Conservation (phyloP, 495 filamentous ascomycete species). For the Annulohypoxylon maeteangense region DNA sequence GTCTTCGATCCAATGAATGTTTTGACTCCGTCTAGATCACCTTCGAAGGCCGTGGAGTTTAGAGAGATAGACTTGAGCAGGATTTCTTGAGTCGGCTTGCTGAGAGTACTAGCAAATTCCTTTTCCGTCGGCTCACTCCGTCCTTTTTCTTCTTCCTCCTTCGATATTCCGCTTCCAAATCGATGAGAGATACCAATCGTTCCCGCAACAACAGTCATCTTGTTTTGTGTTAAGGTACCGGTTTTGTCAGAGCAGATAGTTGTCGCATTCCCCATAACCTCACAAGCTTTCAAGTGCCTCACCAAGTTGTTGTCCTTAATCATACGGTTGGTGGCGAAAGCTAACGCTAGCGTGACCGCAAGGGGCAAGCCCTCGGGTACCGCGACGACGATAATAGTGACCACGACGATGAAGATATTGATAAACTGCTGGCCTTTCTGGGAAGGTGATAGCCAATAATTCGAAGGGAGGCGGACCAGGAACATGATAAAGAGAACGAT, state of each 20-base stretch:
- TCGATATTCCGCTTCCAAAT: conserved; percentile 63
- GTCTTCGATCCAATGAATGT: conserved; percentile 91
- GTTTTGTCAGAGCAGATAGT: conserved; percentile 98
- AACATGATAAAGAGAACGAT: conserved; percentile 95
- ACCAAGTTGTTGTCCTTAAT: conserved; percentile 95
- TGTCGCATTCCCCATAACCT: conserved; percentile 99
- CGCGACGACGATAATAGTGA: conserved; percentile 95
- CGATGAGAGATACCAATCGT: conserved; percentile 74
- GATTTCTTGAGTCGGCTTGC: conserved; percentile 67
- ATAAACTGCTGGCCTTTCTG: conserved; percentile 89
- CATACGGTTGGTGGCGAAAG: conserved; percentile 95
- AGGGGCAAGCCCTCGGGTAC: conserved; percentile 94
- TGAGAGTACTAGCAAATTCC: conserved; percentile 70
- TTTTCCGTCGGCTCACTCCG: conserved; percentile 61
- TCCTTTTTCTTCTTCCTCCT: conserved; percentile 42
- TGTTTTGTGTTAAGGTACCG: conserved; percentile 92
- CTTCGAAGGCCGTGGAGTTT: conserved; percentile 92
- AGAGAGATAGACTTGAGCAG: conserved; percentile 79
- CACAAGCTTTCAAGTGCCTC: conserved; percentile 88
- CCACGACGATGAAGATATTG: conserved; percentile 92
- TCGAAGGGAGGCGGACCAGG: conserved; percentile 69
- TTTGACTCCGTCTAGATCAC: conserved; percentile 74
- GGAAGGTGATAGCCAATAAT: conserved; percentile 64
- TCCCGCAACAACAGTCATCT: conserved; percentile 87
- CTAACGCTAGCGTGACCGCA: conserved; percentile 91